Base-by-base conservation (phyloP, 2,329 filamentous ascomycete genomes). In the Pyrenochaeta sp. region DNA sequence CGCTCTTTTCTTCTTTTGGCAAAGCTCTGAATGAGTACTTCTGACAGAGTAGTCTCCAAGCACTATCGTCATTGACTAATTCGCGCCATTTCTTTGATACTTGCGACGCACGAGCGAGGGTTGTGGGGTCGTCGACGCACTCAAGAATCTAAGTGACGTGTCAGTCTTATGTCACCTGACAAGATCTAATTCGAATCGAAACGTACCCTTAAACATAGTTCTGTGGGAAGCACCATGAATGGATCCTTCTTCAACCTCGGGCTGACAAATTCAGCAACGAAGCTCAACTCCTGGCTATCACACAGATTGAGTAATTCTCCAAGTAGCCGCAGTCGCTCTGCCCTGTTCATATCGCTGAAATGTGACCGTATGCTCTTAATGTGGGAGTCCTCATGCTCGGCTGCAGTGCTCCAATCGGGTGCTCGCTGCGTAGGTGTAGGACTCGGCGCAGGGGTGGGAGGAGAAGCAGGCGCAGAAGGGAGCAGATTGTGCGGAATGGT, bases 61-160 rank as follows among this genome's bases (percentile, higher is more conserved):
- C 96, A 78, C 97, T 93, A 75, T 99, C 95, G 75, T 99, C 95
- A 71, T 90, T 94, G 44, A 99, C 83, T 7, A 99, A 83, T 75
- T 97, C 93, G 59, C 91, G 86, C 95, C 95, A 99, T 74, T 93
- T 86, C 61, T 88, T 88, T 48, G 95, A 99, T n/a, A 99, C 95
- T 75, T 98, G 94, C 4, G 94, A 97, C 46, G 95, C 91, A 72
- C 95, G 86, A 33, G 93, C 94, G 41, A 99, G 83, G 2, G 96
- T 96, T 73, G 93, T 95, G 1, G 95, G 93, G 71, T 99, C 95
- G 69, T 99, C 95, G 70, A 99, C 94, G 74, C 96, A 99, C 37
- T 94, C 96, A 45, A 99, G 83, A 61, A 99, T 91, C 90, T 97
- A 39, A n/a, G 32, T 45, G 40, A 35, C 15, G 51, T 53, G 62